Conservation (phyloP, 179 eudicot species). For the Sideroxylon spinosum region DNA sequence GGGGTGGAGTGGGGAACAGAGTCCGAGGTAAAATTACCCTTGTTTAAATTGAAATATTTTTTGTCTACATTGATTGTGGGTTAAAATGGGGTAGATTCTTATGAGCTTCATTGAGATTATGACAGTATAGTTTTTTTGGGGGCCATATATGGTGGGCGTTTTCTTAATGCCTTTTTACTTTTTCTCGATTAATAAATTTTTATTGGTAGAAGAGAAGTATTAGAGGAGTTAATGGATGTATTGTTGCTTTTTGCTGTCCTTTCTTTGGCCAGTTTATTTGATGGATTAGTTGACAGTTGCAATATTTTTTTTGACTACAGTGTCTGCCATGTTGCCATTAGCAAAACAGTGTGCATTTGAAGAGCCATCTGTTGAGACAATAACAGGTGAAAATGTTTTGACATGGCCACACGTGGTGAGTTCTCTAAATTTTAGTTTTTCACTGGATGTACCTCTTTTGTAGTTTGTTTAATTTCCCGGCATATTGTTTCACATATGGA, state of each 20-base stretch:
- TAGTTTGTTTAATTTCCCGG: neutral
- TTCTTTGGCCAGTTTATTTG: neutral
- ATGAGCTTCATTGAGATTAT: too few species aligned
- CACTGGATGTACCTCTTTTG: neutral
- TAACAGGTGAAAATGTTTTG: conserved; percentile 81
- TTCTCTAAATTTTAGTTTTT: conserved; percentile 13
- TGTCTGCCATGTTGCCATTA: conserved; percentile 92
- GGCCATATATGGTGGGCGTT: too few species aligned
- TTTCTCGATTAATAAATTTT: neutral
- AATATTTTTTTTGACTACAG: conserved; percentile 33
- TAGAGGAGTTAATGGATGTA: neutral
- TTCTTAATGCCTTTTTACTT: too few species aligned
- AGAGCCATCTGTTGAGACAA: conserved; percentile 93
- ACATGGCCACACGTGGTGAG: conserved; percentile 99
- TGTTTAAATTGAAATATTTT: too few species aligned
- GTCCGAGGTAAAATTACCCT: too few species aligned
- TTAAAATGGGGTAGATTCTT: too few species aligned
- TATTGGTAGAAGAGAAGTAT: too few species aligned
- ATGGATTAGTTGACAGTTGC: neutral
- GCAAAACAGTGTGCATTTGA: conserved; percentile 99
- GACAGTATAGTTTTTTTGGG: too few species aligned
- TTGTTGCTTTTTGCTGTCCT: neutral
- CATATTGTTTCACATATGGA: neutral
- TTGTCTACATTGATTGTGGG: too few species aligned
- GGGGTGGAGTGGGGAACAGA: too few species aligned